Evolutionary conservation across 805 yeast species (phyloP), one percentile per base, ranked within the genome.

Genomic region (Myxozyma geophila): DNA sequence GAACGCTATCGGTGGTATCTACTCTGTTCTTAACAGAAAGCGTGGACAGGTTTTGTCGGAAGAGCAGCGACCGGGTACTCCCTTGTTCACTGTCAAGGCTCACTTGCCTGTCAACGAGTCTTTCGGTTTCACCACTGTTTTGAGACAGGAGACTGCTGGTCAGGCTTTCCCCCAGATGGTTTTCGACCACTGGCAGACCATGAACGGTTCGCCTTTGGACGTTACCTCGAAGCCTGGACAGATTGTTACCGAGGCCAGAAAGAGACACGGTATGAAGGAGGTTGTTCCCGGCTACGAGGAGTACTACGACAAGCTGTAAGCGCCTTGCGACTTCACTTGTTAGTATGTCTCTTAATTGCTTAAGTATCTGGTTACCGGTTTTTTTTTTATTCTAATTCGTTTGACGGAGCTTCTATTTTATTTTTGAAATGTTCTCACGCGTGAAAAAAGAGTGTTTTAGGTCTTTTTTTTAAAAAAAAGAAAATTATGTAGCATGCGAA

Each of bases 151-250:
- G 79, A 93, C 99, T 79, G 98, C 97, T 90, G 99, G 99, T 83
- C 99, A 93, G 87, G 99, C 99, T 82, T 93, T 93, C 99, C 99
- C 99, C 84, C 98, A 93, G 86, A 87, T 95, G 96, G 96, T 95
- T 82, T 95, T 93, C 83, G 98, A 95, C 83, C 99, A 93, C 83
- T 93, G 98, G 98, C 84, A 91, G 73, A 82, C 90, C 76, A 84
- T 95, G 85, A 78, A 79, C 74, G 96, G 97, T 82, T 95, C 92
- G 82, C 96, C 96, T 80, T 83, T 89, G 74, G 98, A 93, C 83
- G 87, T 92, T 79, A 73, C 87, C 76, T 73, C 87, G 74, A 85
- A 85, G 83, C 85, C 89, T 74, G 89, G 89, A 81, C 78, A 76
- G 72, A 85, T 86, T 74, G 89, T 85, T 68, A 61, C 72, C 60